Evolutionary conservation across 805 yeast species (phyloP), one percentile per base, ranked within the genome.

Genomic region (Saccharomycopsis synnaedendra): DNA sequence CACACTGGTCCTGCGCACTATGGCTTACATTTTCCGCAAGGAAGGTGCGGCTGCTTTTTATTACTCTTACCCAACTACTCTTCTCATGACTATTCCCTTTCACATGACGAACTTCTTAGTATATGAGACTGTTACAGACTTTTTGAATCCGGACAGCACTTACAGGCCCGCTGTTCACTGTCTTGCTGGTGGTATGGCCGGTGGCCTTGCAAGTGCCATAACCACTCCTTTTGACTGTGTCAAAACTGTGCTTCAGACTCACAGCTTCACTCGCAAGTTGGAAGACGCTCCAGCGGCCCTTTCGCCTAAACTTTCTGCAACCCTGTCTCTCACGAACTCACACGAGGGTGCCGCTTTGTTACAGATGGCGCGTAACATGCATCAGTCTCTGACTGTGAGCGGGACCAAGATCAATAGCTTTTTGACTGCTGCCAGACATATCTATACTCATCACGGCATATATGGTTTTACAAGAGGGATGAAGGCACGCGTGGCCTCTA

Each of bases 151-250:
- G 2, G 64, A 71, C 39, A 76, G 81, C 55, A 61, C 62, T 33
- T 88, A 90, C 67, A 90, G 89, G 62, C 98, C 98, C 41, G 74
- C 88, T 57, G 73, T 83, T 45, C 98, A 90, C 65, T 88, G 97
- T 67, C 72, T 90, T 9, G 75, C 90, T 55, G 98, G 98, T 55
- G 95, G 93, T 46, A 67, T 89, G 27, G 89, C 96, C 32, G 98
- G 97, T 49, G 97, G 94, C 0, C 71, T 85, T 5, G 95, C 97
- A 33, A 96, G 97, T 4, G 97, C 96, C 1, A 64, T 84, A 19
- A 90, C 98, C 1, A 90, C 93, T 10, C 98, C 98, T 3, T 70
- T 90, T 54, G 98, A 90, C 64, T 93, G 95, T 59, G 76, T 90
- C 54, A 90, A 93, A 66, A 90, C 98, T 0, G 77, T 86, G 11